Base-by-base conservation (phyloP, 1,139 yeast species). In the Sugiyamaella pinicola region DNA sequence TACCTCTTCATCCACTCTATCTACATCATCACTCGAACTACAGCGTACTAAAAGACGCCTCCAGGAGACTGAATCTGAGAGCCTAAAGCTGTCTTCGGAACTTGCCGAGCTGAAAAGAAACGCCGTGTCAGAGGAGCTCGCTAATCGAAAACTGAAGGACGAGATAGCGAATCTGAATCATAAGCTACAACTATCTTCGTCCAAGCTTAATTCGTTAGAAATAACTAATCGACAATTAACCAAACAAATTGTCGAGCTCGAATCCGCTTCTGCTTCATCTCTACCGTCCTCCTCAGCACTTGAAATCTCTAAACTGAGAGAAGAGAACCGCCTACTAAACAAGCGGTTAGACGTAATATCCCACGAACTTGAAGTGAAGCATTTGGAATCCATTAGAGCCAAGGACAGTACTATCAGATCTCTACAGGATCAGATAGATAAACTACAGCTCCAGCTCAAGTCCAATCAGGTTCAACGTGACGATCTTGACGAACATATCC, bases 401-500 rank as follows among this genome's bases (percentile, higher is more conserved):
- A 28, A 39, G 12, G 43, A 28, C 38, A 40, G 26, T 13, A 24
- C 38, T 13, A 35, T 48, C 17, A 28, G 22, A 17, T 34, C 52
- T 10, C 40, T 50, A 28, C 39, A 44, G 33, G 13, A 29, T 17
- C 17, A 17, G 4, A 18, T 41, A 18, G 41, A 31, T 9, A 19
- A 21, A 1, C 46, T 47, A 10, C 39, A 29, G 21, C 43, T 13
- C 8, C 35, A 47, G 9, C 33, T 37, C 9, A 41, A 35, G 21
- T 47, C 51, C 13, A 34, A 33, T 8, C 24, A 48, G 17, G 28
- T 49, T 4, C 45, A 42, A 9, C 17, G 26, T 12, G 37, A 41
- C 21, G 57, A 54, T 28, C 51, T 54, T 10, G 47, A 54, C 19
- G 39, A 22, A 18, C 54, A 51, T 40, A 43, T 54, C 12, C 45